A percentile compares a stretch with the other conserved stretches of the same genome.
These are phyloP conservation scores for Melanomma pulvis-pyrius DNA, from an alignment of 495 filamentous ascomycete genomes.

Conservation along the genomic window DNA sequence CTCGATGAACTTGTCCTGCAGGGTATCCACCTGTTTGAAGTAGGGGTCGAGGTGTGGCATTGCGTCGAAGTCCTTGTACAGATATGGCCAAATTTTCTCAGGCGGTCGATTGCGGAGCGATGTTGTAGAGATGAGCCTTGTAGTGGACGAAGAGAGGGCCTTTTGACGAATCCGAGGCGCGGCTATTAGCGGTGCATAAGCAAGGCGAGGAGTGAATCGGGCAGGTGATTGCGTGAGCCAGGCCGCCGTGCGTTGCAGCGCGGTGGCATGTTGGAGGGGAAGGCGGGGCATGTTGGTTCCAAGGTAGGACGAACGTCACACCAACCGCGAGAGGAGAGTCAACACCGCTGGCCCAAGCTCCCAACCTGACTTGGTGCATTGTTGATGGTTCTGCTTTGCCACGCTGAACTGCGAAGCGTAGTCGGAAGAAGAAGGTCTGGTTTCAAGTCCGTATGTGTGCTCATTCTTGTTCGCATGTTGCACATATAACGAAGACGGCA, in stretches of 20 bases:
- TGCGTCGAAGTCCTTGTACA: constrained; percentile 41
- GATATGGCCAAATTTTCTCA: constrained; percentile 42
- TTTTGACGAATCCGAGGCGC: not conserved
- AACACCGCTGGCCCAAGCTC: not conserved
- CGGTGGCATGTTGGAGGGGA: constrained; percentile 14
- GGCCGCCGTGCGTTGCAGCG: not conserved
- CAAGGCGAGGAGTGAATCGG: constrained; percentile 8
- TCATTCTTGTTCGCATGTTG: too few relatives aligned
- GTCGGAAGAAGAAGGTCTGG: too few relatives aligned
- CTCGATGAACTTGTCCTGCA: constrained; percentile 84
- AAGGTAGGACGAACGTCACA: not conserved
- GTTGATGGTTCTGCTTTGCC: too few relatives aligned
- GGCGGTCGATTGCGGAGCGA: not conserved
- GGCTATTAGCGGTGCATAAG: not conserved
- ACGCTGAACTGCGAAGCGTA: too few relatives aligned
- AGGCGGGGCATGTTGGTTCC: constrained; percentile 14
- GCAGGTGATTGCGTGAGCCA: constrained; percentile 11
- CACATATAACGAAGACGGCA: too few relatives aligned
- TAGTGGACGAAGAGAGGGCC: not conserved
- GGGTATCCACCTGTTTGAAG: constrained; percentile 66
- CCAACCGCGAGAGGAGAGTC: not conserved
- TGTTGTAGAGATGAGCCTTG: not conserved
- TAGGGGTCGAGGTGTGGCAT: constrained; percentile 49
- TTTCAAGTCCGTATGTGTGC: too few relatives aligned
- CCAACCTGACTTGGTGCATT: too few relatives aligned